phyloP scores from a whole-genome alignment of 2,329 filamentous ascomycete species.

The Epichloe uncinata region DNA sequence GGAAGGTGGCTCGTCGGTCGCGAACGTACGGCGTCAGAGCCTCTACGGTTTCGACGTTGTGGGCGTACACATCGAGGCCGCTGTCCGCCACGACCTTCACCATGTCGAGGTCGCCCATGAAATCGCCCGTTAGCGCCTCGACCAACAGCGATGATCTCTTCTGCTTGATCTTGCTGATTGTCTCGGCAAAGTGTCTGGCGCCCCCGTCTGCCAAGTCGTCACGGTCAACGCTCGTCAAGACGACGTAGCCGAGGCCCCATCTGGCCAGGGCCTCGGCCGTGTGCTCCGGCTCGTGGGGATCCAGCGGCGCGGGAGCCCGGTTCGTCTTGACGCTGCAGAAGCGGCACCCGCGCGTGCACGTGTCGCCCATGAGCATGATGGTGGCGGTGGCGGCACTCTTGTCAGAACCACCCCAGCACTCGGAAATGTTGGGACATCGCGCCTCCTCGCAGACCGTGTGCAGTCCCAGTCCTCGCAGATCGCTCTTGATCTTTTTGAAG shows the following conservation, averaged over 20 bases:
- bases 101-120: constrained; percentile 73
- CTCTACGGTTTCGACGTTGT: constrained; percentile 95
- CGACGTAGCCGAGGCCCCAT: constrained; percentile 94
- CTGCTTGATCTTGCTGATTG: constrained; percentile 83
- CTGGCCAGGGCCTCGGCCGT: constrained; percentile 83
- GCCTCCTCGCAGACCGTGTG: constrained; percentile 98
- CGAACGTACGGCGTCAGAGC: constrained; percentile 78
- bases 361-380: constrained; percentile 99
- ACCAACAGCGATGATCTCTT: constrained; percentile 67
- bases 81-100: constrained; percentile 72
- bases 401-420: constrained; percentile 89
- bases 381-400: constrained; percentile 90
- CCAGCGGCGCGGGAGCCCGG: constrained; percentile 61
- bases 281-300: constrained; percentile 93
- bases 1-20: constrained; percentile 79
- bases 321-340: constrained; percentile 96
- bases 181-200: constrained; percentile 82
- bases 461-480: constrained; percentile 75
- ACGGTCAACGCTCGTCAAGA: constrained; percentile 84
- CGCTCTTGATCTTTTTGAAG: constrained; percentile 93
- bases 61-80: constrained; percentile 89
- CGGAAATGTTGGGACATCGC: constrained; percentile 90
- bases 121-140: constrained; percentile 80
- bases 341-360: constrained; percentile 87
- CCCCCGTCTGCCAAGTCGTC: constrained; percentile 87